Evolutionary conservation across 305 asterid genomes (phyloP).

Genomic region (Solanum hybrid): DNA sequence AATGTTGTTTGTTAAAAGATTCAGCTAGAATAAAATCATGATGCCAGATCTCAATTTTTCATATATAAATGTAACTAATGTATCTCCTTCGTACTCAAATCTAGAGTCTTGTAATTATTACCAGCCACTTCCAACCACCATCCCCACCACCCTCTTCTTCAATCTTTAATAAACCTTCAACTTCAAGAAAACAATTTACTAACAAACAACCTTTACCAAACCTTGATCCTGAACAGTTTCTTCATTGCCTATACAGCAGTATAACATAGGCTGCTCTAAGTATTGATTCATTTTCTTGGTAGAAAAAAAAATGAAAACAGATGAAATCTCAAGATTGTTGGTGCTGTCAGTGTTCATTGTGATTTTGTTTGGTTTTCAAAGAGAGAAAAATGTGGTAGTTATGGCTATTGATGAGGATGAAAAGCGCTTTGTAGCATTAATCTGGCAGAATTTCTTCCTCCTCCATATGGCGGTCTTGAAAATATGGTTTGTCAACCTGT

Average conservation of each 20-base stretch:
- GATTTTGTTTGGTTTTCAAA: slow-evolving; percentile 12
- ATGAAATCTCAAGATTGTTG: slow-evolving; percentile 18
- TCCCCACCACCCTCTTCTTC: slow-evolving; percentile 13
- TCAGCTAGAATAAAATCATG: slow-evolving; percentile 40
- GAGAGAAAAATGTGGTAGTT: slow-evolving; percentile 9
- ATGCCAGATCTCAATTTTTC: background rate
- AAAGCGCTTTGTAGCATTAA: slow-evolving; percentile 41
- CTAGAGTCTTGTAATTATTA: background rate
- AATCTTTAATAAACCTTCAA: slow-evolving; percentile 21
- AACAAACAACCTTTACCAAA: background rate
- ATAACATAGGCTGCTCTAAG: slow-evolving; percentile 11
- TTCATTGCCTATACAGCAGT: background rate
- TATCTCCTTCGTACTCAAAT: background rate
- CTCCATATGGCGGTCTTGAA: slow-evolving; percentile 58
- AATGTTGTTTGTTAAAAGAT: slow-evolving; percentile 23
- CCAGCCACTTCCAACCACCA: slow-evolving; percentile 71
- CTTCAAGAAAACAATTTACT: slow-evolving; percentile 15
- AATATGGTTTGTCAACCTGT: slow-evolving; percentile 73
- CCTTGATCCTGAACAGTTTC: background rate
- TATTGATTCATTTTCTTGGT: slow-evolving; percentile 1
- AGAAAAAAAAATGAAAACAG: slow-evolving; percentile 20
- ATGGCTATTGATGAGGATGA: slow-evolving; percentile 18
- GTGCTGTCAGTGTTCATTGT: slow-evolving; percentile 1
- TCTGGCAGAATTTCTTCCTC: slow-evolving; percentile 66
- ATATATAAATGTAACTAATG: background rate